Evolutionary conservation across 306 rosid genomes (phyloP).

Genomic region (Glycine tomentella): DNA sequence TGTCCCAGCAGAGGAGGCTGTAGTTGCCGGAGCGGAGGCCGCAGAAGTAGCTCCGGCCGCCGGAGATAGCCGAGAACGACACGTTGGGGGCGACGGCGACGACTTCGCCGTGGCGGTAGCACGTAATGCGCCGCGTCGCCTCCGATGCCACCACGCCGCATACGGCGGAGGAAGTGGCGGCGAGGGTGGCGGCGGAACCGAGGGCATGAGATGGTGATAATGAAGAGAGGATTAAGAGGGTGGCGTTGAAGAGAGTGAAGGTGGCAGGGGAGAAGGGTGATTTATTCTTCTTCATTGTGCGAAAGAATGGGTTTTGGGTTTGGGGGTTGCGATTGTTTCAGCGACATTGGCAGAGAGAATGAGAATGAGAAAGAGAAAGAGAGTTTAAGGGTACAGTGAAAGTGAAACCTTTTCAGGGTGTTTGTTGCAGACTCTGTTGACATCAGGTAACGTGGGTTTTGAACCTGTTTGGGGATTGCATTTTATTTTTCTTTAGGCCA

Average conservation of each 20-base stretch:
- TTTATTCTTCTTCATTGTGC: constrained; percentile 64
- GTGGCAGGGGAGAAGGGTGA: constrained; percentile 35
- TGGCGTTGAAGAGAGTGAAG: background rate
- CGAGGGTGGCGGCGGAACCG: constrained; percentile 85
- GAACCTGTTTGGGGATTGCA: background rate
- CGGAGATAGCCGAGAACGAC: constrained; percentile 75
- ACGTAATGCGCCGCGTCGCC: constrained; percentile 59
- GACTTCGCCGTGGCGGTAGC: constrained; percentile 59
- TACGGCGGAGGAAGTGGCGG: constrained; percentile 66
- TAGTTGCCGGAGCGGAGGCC: constrained; percentile 80
- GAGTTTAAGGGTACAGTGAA: background rate
- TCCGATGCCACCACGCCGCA: constrained; percentile 74
- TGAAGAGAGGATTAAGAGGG: constrained; percentile 37
- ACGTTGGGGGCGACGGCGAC: constrained; percentile 55
- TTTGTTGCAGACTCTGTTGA: constrained; percentile 34
- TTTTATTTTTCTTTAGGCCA: no score
- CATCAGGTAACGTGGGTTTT: background rate
- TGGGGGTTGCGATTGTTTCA: constrained; percentile 44
- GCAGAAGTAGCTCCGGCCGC: constrained; percentile 73
- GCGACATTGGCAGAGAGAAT: constrained; percentile 67
- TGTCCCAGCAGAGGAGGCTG: constrained; percentile 81
- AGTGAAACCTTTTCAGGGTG: constrained; percentile 10
- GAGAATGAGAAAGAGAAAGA: no score
- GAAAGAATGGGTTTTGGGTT: constrained; percentile 18
- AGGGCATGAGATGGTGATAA: constrained; percentile 52